These are phyloP conservation scores for Sporothrix humicola DNA, from an alignment of 2,329 filamentous ascomycete genomes.

Conservation along the genomic window DNA sequence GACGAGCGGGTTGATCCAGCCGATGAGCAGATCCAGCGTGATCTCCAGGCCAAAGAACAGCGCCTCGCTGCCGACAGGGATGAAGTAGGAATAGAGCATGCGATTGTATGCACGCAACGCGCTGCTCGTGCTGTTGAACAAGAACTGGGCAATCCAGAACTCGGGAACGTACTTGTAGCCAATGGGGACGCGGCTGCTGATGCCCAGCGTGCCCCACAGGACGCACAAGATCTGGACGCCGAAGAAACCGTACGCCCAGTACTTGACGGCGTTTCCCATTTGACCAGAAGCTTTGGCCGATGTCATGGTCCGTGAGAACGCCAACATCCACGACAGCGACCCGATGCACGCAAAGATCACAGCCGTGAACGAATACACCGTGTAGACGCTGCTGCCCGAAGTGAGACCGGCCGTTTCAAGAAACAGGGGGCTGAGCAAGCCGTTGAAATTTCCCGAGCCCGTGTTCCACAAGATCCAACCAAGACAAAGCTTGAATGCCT, in stretches of 20 bases:
- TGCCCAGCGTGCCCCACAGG: conserved; percentile 30
- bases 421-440: conserved; percentile 27
- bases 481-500: conserved; percentile 31
- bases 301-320: background rate
- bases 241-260: conserved; percentile 30
- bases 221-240: conserved; percentile 29
- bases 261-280: conserved; percentile 10
- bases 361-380: conserved; percentile 25
- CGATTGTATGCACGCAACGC: conserved; percentile 28
- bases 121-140: conserved; percentile 28
- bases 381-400: conserved; percentile 29
- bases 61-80: conserved; percentile 26
- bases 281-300: background rate
- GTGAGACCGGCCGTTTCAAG: conserved; percentile 28
- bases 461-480: conserved; percentile 34
- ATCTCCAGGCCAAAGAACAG: conserved; percentile 32
- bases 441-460: conserved; percentile 24
- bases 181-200: conserved; percentile 4
- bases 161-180: conserved; percentile 28
- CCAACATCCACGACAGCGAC: conserved; percentile 30
- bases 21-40: conserved; percentile 29
- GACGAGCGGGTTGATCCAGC: conserved; percentile 30
- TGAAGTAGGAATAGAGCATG: conserved; percentile 27
- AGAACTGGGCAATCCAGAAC: conserved; percentile 27
- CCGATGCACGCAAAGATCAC: conserved; percentile 29